A percentile compares a stretch with the other conserved stretches of the same genome.
Evolutionary conservation across 2,329 filamentous ascomycete genomes (phyloP).

Genomic region (Pseudogymnoascus sp.): DNA sequence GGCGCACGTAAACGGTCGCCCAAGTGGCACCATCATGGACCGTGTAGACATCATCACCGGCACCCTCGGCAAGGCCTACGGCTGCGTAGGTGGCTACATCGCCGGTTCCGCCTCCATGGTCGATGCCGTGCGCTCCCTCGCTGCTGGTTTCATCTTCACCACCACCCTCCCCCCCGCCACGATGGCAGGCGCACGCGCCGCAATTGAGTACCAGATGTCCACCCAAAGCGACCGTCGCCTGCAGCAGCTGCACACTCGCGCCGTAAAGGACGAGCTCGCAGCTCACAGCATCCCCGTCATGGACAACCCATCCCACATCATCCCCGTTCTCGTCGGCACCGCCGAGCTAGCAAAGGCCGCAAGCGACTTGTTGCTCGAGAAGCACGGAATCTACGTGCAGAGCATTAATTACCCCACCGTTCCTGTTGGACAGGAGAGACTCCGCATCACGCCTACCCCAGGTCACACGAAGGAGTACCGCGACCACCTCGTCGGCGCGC

Average conservation of each 20-base stretch:
- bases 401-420: slow-evolving; percentile 99
- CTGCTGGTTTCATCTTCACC: slow-evolving; percentile 97
- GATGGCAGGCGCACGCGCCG: slow-evolving; percentile 87
- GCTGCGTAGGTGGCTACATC: slow-evolving; percentile 96
- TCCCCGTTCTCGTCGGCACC: slow-evolving; percentile 88
- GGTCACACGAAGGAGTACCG: slow-evolving; percentile 81
- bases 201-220: slow-evolving; percentile 87
- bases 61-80: slow-evolving; percentile 94
- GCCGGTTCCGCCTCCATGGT: slow-evolving; percentile 80
- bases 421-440: slow-evolving; percentile 91
- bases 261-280: slow-evolving; percentile 77
- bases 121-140: slow-evolving; percentile 87
- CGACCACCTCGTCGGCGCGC: slow-evolving; percentile 72
- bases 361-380: slow-evolving; percentile 81
- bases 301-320: slow-evolving; percentile 93
- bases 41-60: slow-evolving; percentile 96
- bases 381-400: slow-evolving; percentile 94
- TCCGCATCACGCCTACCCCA: slow-evolving; percentile 92
- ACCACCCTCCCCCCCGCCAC: slow-evolving; percentile 92
- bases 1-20: slow-evolving; percentile 65
- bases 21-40: slow-evolving; percentile 83
- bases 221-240: slow-evolving; percentile 81
- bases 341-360: slow-evolving; percentile 87
- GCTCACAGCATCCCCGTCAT: slow-evolving; percentile 88
- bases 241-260: slow-evolving; percentile 92